Conservation (phyloP, 352 stramenopile species). For the Phytophthora sp. region DNA sequence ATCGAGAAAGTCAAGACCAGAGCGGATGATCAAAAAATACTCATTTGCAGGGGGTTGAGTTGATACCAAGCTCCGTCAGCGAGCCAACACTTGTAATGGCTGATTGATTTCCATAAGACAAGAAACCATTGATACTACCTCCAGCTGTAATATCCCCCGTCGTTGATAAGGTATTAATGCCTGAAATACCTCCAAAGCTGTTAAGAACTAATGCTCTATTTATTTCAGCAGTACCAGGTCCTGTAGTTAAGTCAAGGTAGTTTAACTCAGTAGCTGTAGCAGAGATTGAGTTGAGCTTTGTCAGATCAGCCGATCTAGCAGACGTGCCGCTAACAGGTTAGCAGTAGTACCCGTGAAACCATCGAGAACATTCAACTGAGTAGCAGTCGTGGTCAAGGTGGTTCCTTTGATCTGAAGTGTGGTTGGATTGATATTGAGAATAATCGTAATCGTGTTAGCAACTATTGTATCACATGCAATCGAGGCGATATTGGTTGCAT, state of each 20-base stretch:
- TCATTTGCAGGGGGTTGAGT: background rate
- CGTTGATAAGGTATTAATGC: background rate
- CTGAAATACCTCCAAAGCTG: background rate
- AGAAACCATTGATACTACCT: background rate
- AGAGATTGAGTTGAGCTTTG: too few species aligned
- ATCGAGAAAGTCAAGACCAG: background rate
- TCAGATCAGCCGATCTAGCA: too few species aligned
- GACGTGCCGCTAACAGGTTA: too few species aligned
- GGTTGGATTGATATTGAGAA: too few species aligned
- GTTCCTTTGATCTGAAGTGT: too few species aligned
- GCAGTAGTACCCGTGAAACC: too few species aligned
- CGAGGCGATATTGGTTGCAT: constrained; percentile 11
- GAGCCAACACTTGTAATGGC: background rate
- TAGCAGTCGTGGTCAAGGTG: too few species aligned
- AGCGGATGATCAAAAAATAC: background rate
- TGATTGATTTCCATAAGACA: background rate
- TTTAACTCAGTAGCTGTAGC: too few species aligned
- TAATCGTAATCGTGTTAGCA: background rate
- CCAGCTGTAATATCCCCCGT: background rate
- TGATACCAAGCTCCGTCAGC: background rate
- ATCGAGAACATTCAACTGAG: too few species aligned
- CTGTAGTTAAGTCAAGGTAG: constrained; percentile 4
- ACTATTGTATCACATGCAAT: constrained; percentile 11
- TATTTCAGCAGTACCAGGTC: too few species aligned
- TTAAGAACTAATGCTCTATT: too few species aligned